Evolutionary conservation across 352 stramenopile genomes (phyloP), one percentile per base, ranked within the genome.

Genomic region (Globisporangium rhizosaccharum): DNA sequence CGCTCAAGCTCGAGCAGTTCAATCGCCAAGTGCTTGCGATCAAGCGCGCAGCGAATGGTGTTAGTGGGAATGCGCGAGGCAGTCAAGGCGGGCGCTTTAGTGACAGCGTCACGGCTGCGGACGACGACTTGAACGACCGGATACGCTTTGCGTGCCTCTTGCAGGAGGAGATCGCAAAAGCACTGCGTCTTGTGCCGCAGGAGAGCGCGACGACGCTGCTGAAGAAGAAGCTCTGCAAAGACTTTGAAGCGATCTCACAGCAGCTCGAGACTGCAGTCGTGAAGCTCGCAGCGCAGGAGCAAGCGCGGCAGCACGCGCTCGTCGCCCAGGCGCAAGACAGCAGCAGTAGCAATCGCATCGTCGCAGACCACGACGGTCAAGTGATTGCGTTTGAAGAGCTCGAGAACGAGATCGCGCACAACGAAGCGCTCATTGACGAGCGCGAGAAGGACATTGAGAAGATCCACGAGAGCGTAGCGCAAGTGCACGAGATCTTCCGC

Each of bases 401-500:
- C 9, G 81, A 92, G 68, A 85, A 84, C 53, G 84, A 94, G 66
- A 92, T 93, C 52, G 85, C 82, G 26, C 83, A 92, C 63, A 95
- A 95, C 68, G 85, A 94, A 56, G 87, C 84, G 50, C 73, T 96
- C 20, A 96, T 96, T 52, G 82, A 95, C 65, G 87, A 96, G 71
- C 85, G 85, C 28, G 85, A 93, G 60, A 80, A 88, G 47, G 87
- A 95, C 53, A 90, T 96, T 44, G 72, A 77, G 44, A 84, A 90
- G 56, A 96, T 96, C 68, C 86, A 96, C 67, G 70, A 90, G 63
- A 95, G 85, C 56, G 82, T 96, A n/a, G 85, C 84, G 42, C 85
- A 96, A 59, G 87, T 96, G 30, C 86, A 96, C 63, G 87, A 96
- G 70, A 96, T 96, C 66, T 96, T 94, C 68, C 70, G 86, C 8